Conservation (phyloP, 2,329 filamentous ascomycete species). For the Aspergillus cejpii region DNA sequence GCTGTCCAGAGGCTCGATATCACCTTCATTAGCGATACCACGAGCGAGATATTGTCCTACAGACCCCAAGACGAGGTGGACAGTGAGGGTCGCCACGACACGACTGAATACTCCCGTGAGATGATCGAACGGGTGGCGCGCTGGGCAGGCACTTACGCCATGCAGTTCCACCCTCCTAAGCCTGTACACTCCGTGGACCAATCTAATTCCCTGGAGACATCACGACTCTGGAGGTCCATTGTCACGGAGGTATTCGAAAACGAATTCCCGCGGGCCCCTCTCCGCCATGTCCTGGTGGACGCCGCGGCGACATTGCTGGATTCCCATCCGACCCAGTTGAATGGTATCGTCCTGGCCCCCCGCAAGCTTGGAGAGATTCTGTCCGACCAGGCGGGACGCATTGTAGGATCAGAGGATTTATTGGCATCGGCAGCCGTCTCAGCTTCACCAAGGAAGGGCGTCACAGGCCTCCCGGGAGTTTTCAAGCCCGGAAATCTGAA, state of each 20-base stretch:
- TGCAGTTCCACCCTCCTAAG: slow-evolving; percentile 50
- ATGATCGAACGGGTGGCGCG: slow-evolving; percentile 74
- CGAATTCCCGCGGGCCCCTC: slow-evolving; percentile 67
- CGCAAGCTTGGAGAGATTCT: slow-evolving; percentile 86
- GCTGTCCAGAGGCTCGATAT: slow-evolving; percentile 55
- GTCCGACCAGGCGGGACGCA: slow-evolving; percentile 76
- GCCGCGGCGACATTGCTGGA: slow-evolving; percentile 81
- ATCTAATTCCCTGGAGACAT: slow-evolving; percentile 79
- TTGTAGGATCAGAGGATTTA: slow-evolving; percentile 32
- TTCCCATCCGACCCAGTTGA: slow-evolving; percentile 71
- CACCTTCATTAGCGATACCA: slow-evolving; percentile 47
- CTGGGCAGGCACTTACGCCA: slow-evolving; percentile 63
- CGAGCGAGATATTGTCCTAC: slow-evolving; percentile 44
- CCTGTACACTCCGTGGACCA: slow-evolving; percentile 76
- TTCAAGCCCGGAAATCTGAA: slow-evolving; percentile 2
- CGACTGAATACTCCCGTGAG: slow-evolving; percentile 65
- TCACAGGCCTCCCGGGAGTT: neutral
- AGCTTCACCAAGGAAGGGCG: neutral
- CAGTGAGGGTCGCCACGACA: slow-evolving; percentile 49
- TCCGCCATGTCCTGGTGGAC: slow-evolving; percentile 77
- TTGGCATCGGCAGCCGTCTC: slow-evolving; percentile 1
- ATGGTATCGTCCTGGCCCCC: slow-evolving; percentile 74
- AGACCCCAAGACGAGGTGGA: slow-evolving; percentile 8
- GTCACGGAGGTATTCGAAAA: slow-evolving; percentile 67
- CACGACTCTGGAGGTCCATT: slow-evolving; percentile 70